Conservation (phyloP, 371 early-diverging fungal species). For the Apophysomyces variabilis region DNA sequence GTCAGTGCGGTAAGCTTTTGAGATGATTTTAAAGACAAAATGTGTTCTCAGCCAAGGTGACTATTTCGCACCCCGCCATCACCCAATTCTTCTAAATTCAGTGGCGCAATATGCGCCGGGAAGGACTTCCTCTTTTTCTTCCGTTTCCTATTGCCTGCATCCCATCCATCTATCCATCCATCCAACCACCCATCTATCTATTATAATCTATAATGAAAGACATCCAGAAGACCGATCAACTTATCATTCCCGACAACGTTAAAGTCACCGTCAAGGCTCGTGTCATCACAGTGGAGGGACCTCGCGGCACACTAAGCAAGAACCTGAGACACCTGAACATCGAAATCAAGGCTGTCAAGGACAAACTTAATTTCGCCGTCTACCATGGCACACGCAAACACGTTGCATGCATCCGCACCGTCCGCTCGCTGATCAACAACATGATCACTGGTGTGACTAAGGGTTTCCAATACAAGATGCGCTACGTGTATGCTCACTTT, state of each 20-base stretch:
- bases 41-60: no score
- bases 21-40: no score
- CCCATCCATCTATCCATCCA: neutral
- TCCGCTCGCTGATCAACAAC: conserved; percentile 97
- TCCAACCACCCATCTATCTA: conserved; percentile 4
- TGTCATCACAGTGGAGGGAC: conserved; percentile 75
- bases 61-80: no score
- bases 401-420: conserved; percentile 97
- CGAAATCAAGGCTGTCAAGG: conserved; percentile 79
- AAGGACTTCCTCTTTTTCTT: neutral
- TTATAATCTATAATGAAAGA: conserved; percentile 50
- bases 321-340: conserved; percentile 94
- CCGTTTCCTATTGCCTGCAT: neutral
- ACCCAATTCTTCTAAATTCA: no score
- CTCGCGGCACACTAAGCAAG: conserved; percentile 89
- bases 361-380: conserved; percentile 83
- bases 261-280: conserved; percentile 78
- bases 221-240: conserved; percentile 81
- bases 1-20: no score
- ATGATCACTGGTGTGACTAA: conserved; percentile 99
- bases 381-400: conserved; percentile 99
- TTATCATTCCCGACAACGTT: conserved; percentile 78
- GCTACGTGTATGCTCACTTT: conserved; percentile 99
- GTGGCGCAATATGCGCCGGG: neutral
- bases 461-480: conserved; percentile 99